A percentile compares a stretch with the other conserved stretches of the same genome.
Evolutionary conservation across 768 basidiomycete species (phyloP).

Genomic region (Trametes cinnabarina): DNA sequence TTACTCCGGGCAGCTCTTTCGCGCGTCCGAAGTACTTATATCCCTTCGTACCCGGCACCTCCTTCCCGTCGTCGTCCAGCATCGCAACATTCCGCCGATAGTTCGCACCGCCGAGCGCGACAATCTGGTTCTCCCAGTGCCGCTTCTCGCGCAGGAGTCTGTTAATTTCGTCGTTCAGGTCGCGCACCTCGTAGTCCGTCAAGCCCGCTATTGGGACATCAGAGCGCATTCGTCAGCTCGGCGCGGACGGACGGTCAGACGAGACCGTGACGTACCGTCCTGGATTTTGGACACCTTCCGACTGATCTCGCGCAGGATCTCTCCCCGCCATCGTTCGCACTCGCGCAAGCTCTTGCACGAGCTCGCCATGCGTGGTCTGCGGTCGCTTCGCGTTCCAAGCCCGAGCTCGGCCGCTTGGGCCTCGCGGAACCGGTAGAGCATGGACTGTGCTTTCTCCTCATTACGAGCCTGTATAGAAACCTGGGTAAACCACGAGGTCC

Average conservation of each 20-base stretch:
- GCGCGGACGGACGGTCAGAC: background rate
- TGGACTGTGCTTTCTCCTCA: conserved; percentile 96
- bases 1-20: conserved; percentile 92
- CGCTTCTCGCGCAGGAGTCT: conserved; percentile 90
- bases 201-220: conserved; percentile 61
- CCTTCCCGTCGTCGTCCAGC: conserved; percentile 92
- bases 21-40: conserved; percentile 99
- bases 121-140: conserved; percentile 98
- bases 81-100: conserved; percentile 92
- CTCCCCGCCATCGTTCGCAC: conserved; percentile 94
- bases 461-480: conserved; percentile 73
- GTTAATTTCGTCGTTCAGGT: conserved; percentile 98
- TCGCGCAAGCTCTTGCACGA: conserved; percentile 89
- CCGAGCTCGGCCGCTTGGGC: conserved; percentile 96
- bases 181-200: conserved; percentile 93
- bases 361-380: conserved; percentile 90
- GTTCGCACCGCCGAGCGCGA: conserved; percentile 94
- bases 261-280: conserved; percentile 59
- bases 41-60: conserved; percentile 94
- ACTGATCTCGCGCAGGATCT: conserved; percentile 91
- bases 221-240: background rate
- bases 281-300: conserved; percentile 98
- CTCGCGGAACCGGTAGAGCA: conserved; percentile 94
- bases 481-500: background rate
- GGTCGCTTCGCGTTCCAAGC: conserved; percentile 77